A percentile compares a stretch with the other conserved stretches of the same genome.
phyloP scores from a whole-genome alignment of 2,329 filamentous ascomycete species.

The Cladophialophora bantiana region DNA sequence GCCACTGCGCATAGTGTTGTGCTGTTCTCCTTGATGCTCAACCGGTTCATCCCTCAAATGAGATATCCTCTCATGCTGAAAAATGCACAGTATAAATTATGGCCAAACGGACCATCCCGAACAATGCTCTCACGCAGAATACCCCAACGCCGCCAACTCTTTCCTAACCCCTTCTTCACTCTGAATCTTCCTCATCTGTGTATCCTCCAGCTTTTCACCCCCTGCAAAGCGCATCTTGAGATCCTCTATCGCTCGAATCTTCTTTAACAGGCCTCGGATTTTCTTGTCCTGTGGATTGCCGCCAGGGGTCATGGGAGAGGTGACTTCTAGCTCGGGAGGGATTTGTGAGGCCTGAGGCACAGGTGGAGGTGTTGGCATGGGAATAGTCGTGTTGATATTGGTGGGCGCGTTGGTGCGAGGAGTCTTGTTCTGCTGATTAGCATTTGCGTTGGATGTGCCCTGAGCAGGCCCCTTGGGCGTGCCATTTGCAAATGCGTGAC shows the following conservation, averaged over 20 bases:
- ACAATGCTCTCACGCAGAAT: slow-evolving; percentile 44
- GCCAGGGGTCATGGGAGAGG: slow-evolving; percentile 42
- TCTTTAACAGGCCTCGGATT: slow-evolving; percentile 90
- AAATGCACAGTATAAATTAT: neutral
- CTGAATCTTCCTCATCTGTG: slow-evolving; percentile 96
- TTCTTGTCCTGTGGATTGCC: slow-evolving; percentile 83
- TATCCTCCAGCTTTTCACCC: slow-evolving; percentile 97
- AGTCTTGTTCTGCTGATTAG: slow-evolving; percentile 20
- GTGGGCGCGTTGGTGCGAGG: slow-evolving; percentile 31
- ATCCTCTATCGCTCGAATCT: slow-evolving; percentile 96
- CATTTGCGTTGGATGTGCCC: slow-evolving; percentile 24
- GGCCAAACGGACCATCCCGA: neutral
- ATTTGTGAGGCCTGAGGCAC: slow-evolving; percentile 39
- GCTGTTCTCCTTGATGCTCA: neutral
- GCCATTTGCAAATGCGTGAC: slow-evolving; percentile 31
- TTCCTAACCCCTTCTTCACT: slow-evolving; percentile 84
- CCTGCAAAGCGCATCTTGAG: slow-evolving; percentile 94
- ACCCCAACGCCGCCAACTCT: slow-evolving; percentile 74
- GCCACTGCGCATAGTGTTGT: neutral
- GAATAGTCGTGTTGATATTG: slow-evolving; percentile 45
- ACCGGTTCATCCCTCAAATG: neutral
- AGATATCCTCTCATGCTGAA: slow-evolving; percentile 1
- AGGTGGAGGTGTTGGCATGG: slow-evolving; percentile 43
- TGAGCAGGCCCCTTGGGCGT: slow-evolving; percentile 29
- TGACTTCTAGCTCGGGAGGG: slow-evolving; percentile 42